phyloP scores from a whole-genome alignment of 169 alveolate species.

The Plasmodium sp. region DNA sequence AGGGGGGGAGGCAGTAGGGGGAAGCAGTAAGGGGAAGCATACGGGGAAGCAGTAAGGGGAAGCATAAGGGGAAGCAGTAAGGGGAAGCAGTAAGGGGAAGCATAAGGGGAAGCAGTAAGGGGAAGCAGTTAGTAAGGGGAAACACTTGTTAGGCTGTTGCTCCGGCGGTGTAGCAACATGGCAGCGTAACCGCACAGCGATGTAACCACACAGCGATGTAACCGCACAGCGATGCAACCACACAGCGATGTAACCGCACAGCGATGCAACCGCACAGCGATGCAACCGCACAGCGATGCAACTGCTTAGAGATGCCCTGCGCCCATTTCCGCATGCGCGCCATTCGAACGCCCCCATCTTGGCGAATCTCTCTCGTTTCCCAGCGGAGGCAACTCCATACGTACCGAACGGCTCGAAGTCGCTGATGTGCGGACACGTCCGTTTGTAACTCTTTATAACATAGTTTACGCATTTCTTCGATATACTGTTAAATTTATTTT shows the following conservation, averaged over 20 bases:
- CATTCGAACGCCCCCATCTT: background rate
- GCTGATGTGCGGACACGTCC: conserved; percentile 75
- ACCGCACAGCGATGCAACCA: background rate
- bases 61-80: background rate
- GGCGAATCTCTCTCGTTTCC: background rate
- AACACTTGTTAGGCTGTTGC: background rate
- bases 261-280: background rate
- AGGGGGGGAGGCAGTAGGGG: background rate
- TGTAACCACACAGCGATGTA: background rate
- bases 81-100: background rate
- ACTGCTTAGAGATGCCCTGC: background rate
- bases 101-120: too few species aligned
- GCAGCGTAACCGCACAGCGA: background rate
- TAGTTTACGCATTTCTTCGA: conserved; percentile 51
- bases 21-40: too few species aligned
- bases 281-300: background rate
- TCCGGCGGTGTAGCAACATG: background rate
- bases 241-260: background rate
- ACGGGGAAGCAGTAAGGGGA: background rate
- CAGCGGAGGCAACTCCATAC: background rate
- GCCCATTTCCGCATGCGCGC: background rate
- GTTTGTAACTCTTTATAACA: conserved; percentile 63
- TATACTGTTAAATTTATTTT: conserved; percentile 43
- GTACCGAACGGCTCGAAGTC: conserved; percentile 76
- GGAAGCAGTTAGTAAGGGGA: background rate